Base-by-base conservation (phyloP, 768 basidiomycete genomes). In the Leccinellum rugosiceps region DNA sequence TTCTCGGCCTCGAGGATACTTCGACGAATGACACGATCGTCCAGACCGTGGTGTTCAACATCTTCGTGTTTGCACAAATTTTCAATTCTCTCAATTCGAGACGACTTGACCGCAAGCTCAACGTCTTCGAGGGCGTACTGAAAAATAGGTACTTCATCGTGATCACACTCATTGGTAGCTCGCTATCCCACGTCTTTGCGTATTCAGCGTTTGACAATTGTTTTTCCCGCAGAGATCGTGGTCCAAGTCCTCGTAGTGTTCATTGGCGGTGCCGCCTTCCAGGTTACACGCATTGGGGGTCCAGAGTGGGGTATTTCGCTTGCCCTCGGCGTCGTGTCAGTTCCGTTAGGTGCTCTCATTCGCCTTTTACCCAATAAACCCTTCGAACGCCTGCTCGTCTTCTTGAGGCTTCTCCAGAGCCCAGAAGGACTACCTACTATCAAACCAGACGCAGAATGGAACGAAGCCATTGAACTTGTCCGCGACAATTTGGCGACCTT, bases 41-140 rank as follows among this genome's bases (percentile, higher is more conserved):
- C 23, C 85, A 87, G 66, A 94, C 96, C 0, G 77, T 98, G 17
- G 92, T 98, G 31, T 99, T 99, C 84, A 99, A 98, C 66, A 83
- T 87, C n/a, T 99, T 98, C 66, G 96, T 98, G 50, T 98, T 98
- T 69, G 91, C 92, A 28, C 97, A 98, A 72, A 94, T 99, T 63
- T 94, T 90, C 81, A 97, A 95, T 75, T 94, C 92, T 44, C 71
- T 98, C 72, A 99, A 98, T 69, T 92, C 90, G 64, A 80, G 97
- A 53, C 80, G 93, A 35, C 77, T 98, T 47, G 95, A 98, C 66
- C 84, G 81, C 58, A 83, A 84, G 50, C 78, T 94, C 58, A 98
- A 99, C 73, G 83, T 98, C 58, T 93, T 98, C 65, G 86, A 88
- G 60, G 92, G 93, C 41, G 81, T 98, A 30, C 64, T 75, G 41